Base-by-base conservation (phyloP, 2,329 filamentous ascomycete species). In the Colletotrichum viniferum region DNA sequence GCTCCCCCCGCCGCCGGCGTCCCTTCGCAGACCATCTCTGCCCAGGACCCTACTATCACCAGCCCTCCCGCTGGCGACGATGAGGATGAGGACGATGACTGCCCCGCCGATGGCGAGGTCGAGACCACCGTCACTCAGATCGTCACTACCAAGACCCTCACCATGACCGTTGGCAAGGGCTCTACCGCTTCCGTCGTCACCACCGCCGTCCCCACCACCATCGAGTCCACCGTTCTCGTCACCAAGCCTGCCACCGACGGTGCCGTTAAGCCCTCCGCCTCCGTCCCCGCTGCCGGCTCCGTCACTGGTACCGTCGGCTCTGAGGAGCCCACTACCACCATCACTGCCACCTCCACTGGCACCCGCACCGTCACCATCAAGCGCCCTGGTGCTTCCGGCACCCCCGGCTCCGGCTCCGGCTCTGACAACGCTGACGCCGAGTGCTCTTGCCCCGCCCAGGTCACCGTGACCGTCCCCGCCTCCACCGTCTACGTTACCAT, bases 121-220 rank as follows among this genome's bases (percentile, higher is more conserved):
- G 71, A 55, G 55, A 78, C 78, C 69, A 67, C 75, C 62, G 79
- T 79, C 77, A 81, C 81, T 14, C 77, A 82, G 52, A 74, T 81
- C 62, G 79, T 83, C 77, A 81, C 79, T 21, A 80, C 81, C 73
- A 81, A 82, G 80, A 82, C 81, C 73, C 56, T 79, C 72, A 85
- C 84, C 76, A 79, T 84, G 60, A 85, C 82, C 61, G 74, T 83
- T 28, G 83, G 84, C 75, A 81, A 78, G 52, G 82, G 82, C 61
- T 78, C 78, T n/a, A 77, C 74, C 12, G 79, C 80, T 74, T 79
- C 78, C 30, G 67, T 86, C 80, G 77, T 87, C 84, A 83, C 82
- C 77, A 87, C 86, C 79, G 84, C 86, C 72, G 81, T 89, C 76
- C 86, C 81, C 67, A 82, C 85, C 76, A 88, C 86, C 75, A 80